Percentiles rank a stretch among this genome's conserved stretches.
Conservation (phyloP, 106 monocot genomes). For the Alisma plantagoaquatica region DNA sequence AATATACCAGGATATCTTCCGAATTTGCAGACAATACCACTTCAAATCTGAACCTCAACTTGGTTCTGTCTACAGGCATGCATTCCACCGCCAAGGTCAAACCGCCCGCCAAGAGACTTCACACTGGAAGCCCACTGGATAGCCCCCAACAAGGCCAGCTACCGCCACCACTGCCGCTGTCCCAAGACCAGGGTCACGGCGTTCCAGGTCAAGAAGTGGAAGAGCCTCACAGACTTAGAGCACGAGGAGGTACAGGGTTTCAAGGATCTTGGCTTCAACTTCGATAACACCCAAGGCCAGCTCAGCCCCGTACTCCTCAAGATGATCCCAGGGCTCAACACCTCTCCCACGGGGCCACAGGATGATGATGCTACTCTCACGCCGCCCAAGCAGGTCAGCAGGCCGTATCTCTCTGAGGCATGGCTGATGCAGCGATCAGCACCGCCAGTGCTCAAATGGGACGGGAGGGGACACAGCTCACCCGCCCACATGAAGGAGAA, state of each 20-base stretch:
- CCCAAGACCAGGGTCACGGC: no score
- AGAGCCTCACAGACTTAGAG: conserved; percentile 46
- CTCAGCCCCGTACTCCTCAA: conserved; percentile 18
- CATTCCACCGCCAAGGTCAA: no score
- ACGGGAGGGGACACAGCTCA: conserved; percentile 25
- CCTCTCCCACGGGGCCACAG: no score
- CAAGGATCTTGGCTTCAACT: conserved; percentile 60
- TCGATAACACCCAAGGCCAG: conserved; percentile 27
- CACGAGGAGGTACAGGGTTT: conserved; percentile 57
- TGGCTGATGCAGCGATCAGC: conserved; percentile 24
- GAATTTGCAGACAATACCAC: conserved; percentile 1
- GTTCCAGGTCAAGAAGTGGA: conserved; percentile 37
- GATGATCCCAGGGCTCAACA: conserved; percentile 29
- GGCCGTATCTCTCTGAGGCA: conserved; percentile 39
- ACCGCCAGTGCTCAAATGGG: conserved; percentile 17
- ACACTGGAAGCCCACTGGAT: no score
- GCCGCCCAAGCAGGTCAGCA: no score
- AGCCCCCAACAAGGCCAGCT: no score
- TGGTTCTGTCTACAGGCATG: no score
- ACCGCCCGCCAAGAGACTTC: no score
- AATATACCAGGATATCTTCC: no score
- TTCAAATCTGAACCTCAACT: no score
- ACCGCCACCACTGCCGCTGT: no score
- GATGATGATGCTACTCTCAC: no score
- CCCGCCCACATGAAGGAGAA: conserved; percentile 40